Evolutionary conservation across 2,329 filamentous ascomycete genomes (phyloP), one percentile per base, ranked within the genome.

Genomic region (Pseudogymnoascus sp.): DNA sequence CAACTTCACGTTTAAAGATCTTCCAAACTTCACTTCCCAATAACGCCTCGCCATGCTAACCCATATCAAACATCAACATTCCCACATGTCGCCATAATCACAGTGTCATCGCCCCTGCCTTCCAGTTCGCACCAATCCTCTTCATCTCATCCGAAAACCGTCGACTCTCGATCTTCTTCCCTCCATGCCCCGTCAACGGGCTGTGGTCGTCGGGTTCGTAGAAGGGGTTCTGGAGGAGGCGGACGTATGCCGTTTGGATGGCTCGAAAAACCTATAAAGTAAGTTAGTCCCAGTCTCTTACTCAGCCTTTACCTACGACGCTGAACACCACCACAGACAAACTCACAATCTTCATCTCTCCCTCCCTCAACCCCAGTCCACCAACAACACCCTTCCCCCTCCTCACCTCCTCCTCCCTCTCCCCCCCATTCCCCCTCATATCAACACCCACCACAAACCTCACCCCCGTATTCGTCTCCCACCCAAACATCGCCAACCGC

Each of bases 401-500:
- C 38, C 63, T 68, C 23, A 60, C 63, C 12, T 68, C 63, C 12
- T 53, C 62, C n/a, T 46, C 63, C 8, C 38, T 66, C 21, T 64
- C 64, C 34, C 62, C 64, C 37, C 25, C 61, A 62, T 89, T 81
- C 1, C 92, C 93, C 69, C 92, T 86, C 84, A 96, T 91, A 77
- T 99, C 93, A 31, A 97, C 89, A 3, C 97, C 85, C 66, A 92
- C 88, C 36, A 97, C 87, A 72, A 99, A 87, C 74, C 93, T 93
- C 67, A 96, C 86, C 42, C 92, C 92, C 0, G 95, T 97, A 76
- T 96, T 97, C 63, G 95, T 97, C 76, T 97, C 85, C 86, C 91
- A 97, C 71, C 95, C 95, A 78, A 97, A 99, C 69, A 92, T 89
- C 37, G 93, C 92, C 56, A 97, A 83, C 25, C 93, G 85, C 78